Conservation (phyloP, 345 rosid genomes). For the Brassica incana region DNA sequence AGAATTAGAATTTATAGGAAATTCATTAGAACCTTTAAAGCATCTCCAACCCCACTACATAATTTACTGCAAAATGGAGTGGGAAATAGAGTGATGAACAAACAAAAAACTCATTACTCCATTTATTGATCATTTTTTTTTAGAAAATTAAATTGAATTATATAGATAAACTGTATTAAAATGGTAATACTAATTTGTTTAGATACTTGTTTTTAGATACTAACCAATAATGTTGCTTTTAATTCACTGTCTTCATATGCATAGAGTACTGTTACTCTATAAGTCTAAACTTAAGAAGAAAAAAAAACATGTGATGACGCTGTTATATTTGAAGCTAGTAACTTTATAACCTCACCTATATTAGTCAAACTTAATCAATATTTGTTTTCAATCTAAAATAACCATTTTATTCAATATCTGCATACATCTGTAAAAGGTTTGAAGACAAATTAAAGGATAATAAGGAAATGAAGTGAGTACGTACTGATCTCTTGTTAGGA, state of each 20-base stretch:
- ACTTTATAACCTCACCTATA: slow-evolving; percentile 3
- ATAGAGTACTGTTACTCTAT: slow-evolving; percentile 4
- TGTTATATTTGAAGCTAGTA: slow-evolving; percentile 17
- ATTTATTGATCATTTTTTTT: too few species aligned
- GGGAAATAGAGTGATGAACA: too few species aligned
- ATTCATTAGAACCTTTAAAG: too few species aligned
- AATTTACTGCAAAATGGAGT: too few species aligned
- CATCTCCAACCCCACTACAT: too few species aligned
- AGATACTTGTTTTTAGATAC: too few species aligned
- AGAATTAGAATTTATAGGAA: too few species aligned
- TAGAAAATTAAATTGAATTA: too few species aligned
- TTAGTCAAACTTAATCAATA: neutral
- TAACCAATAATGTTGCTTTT: too few species aligned
- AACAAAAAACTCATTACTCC: too few species aligned
- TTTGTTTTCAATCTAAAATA: neutral
- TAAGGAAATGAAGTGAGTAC: slow-evolving; percentile 30
- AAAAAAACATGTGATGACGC: neutral
- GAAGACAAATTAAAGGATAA: slow-evolving; percentile 10
- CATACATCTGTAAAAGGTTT: slow-evolving; percentile 16
- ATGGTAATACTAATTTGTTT: too few species aligned
- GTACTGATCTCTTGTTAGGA: slow-evolving; percentile 36
- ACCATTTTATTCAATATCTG: slow-evolving; percentile 15
- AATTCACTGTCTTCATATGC: slow-evolving; percentile 21
- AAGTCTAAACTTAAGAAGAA: neutral
- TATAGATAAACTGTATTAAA: too few species aligned